Percentiles rank a stretch among this genome's conserved stretches.
These are phyloP conservation scores for Mimosa pudica DNA, from an alignment of 306 rosid genomes.

Conservation along the genomic window DNA sequence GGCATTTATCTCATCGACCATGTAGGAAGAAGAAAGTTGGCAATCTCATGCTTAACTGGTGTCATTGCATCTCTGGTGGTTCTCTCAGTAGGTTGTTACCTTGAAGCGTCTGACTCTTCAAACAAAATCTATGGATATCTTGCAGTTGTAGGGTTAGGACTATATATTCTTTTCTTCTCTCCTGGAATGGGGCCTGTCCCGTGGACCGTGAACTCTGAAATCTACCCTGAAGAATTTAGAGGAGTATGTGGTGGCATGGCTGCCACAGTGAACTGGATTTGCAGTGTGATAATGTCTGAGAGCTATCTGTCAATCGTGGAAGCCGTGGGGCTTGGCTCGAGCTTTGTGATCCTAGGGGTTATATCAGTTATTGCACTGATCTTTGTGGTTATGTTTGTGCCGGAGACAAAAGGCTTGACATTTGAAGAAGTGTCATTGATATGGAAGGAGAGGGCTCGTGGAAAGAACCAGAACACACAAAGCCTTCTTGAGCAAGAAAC, in stretches of 20 bases:
- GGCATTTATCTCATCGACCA: conserved; percentile 68
- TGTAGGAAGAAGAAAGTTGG: conserved; percentile 54
- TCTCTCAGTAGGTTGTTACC: conserved; percentile 18
- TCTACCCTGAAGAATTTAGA: conserved; percentile 66
- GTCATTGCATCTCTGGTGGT: conserved; percentile 3
- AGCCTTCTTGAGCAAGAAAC: conserved; percentile 46
- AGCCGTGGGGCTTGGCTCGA: conserved; percentile 50
- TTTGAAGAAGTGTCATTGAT: conserved; percentile 64
- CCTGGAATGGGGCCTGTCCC: conserved; percentile 84
- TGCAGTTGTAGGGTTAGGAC: conserved; percentile 56
- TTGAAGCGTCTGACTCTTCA: conserved; percentile 29
- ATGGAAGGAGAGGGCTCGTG: conserved; percentile 76
- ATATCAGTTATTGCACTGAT: conserved; percentile 48
- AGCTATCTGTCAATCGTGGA: conserved; percentile 55
- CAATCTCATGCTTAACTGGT: conserved; percentile 31
- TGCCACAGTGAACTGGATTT: conserved; percentile 68
- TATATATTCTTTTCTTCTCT: conserved; percentile 57
- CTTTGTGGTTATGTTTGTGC: conserved; percentile 49
- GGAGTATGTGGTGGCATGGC: conserved; percentile 77
- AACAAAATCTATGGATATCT: conserved; percentile 46
- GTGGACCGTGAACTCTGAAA: conserved; percentile 76
- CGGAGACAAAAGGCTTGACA: conserved; percentile 69
- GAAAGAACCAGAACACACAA: conserved; percentile 43
- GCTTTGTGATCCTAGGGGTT: conserved; percentile 54
- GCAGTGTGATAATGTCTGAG: conserved; percentile 55